Evolutionary conservation across 208 protist species (phyloP).

Genomic region (Leishmania mexicana): DNA sequence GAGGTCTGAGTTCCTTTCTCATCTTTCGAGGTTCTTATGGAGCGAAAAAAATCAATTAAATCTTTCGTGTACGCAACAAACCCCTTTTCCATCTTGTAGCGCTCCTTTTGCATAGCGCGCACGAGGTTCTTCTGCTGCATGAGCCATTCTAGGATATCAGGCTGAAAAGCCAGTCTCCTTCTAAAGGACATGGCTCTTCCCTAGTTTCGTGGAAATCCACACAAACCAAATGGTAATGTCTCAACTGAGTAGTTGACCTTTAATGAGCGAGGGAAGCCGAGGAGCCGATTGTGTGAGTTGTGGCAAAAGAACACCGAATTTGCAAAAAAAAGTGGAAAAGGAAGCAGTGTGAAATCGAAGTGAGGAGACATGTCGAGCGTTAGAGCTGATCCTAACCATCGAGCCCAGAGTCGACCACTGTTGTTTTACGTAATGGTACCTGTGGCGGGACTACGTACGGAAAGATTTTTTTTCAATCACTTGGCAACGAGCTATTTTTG

Average conservation of each 20-base stretch:
- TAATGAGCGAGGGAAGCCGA: neutral
- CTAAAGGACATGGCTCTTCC: constrained; percentile 34
- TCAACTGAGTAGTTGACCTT: neutral
- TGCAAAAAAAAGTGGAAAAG: neutral
- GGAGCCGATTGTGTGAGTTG: neutral
- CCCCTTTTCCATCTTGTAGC: constrained; percentile 76
- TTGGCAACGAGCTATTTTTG: neutral
- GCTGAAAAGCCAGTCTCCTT: constrained; percentile 52
- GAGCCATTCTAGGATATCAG: constrained; percentile 78
- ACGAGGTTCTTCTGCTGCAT: constrained; percentile 41
- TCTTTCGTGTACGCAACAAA: constrained; percentile 77
- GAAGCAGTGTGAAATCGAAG: too few species aligned
- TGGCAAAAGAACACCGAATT: neutral
- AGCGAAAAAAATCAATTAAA: constrained; percentile 42
- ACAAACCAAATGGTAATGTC: neutral
- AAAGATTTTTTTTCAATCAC: neutral
- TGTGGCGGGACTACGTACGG: neutral
- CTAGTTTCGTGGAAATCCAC: constrained; percentile 1
- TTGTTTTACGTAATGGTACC: neutral
- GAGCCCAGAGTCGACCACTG: neutral
- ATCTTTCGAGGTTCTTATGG: constrained; percentile 9
- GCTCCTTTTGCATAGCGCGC: constrained; percentile 46
- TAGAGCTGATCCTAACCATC: neutral
- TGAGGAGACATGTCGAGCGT: neutral
- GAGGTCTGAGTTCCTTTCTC: constrained; percentile 11